Evolutionary conservation across 2,329 filamentous ascomycete genomes (phyloP).

Genomic region (Remersonia thermophila): DNA sequence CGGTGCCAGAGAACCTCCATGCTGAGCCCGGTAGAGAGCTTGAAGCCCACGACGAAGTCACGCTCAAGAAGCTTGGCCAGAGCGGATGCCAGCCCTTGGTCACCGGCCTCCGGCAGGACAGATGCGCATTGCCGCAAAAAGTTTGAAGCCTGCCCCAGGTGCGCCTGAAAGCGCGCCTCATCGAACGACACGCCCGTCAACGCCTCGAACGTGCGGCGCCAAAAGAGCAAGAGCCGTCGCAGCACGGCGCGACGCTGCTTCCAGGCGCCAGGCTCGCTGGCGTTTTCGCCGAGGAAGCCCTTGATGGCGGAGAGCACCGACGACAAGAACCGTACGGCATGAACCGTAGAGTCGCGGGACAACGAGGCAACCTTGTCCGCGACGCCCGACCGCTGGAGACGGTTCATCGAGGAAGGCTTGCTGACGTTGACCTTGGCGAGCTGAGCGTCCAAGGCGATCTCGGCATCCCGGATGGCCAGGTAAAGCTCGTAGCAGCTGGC

Average conservation of each 20-base stretch:
- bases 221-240: constrained; percentile 36
- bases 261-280: constrained; percentile 19
- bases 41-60: constrained; percentile 58
- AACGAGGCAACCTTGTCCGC: constrained; percentile 42
- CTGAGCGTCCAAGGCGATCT: constrained; percentile 30
- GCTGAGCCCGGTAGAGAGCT: constrained; percentile 59
- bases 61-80: constrained; percentile 33
- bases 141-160: constrained; percentile 39
- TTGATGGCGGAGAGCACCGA: constrained; percentile 30
- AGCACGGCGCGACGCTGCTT: constrained; percentile 21
- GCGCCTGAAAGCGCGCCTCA: constrained; percentile 52
- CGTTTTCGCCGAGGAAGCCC: constrained; percentile 28
- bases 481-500: constrained; percentile 40
- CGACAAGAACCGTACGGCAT: constrained; percentile 38
- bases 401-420: constrained; percentile 42
- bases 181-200: constrained; percentile 38
- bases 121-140: constrained; percentile 27
- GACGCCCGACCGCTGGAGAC: constrained; percentile 48
- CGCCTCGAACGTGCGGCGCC: constrained; percentile 40
- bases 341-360: constrained; percentile 48
- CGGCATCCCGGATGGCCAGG: constrained; percentile 30
- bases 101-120: constrained; percentile 16
- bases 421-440: constrained; percentile 30
- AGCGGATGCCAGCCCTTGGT: constrained; percentile 26
- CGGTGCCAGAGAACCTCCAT: constrained; percentile 71